Evolutionary conservation across 176 grass and related monocot genomes (phyloP).

Genomic region (Juncus effusus): DNA sequence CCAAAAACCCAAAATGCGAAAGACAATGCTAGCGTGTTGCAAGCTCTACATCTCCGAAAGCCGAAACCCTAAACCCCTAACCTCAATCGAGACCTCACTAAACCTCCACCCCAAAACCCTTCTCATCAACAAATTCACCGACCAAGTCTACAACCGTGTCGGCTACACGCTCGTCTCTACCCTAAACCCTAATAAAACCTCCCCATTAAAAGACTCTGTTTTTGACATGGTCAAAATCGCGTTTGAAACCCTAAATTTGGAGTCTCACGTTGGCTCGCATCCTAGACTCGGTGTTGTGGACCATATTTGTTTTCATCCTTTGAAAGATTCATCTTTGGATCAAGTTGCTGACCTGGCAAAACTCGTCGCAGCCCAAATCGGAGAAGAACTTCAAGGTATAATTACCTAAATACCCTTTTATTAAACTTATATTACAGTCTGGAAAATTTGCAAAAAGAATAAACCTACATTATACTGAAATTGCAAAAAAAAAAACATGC

Average conservation of each 20-base stretch:
- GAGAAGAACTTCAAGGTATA: slow-evolving; percentile 50
- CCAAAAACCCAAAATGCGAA: slow-evolving; percentile 19
- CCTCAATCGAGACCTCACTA: slow-evolving; percentile 28
- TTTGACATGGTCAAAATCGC: slow-evolving; percentile 48
- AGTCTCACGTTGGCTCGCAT: slow-evolving; percentile 43
- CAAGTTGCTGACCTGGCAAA: slow-evolving; percentile 45
- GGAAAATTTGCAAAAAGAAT: too few species aligned
- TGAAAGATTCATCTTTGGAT: slow-evolving; percentile 46
- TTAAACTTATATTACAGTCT: too few species aligned
- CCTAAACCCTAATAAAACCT: neutral
- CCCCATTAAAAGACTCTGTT: slow-evolving; percentile 41
- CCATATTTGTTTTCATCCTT: slow-evolving; percentile 62
- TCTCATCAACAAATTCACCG: slow-evolving; percentile 48
- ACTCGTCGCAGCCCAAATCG: slow-evolving; percentile 48
- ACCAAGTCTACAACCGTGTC: slow-evolving; percentile 54
- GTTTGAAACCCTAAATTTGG: slow-evolving; percentile 43
- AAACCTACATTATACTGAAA: too few species aligned
- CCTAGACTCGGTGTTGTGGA: slow-evolving; percentile 66
- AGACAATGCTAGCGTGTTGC: slow-evolving; percentile 44
- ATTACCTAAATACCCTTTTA: neutral
- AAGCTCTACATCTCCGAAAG: slow-evolving; percentile 83
- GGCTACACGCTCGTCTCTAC: slow-evolving; percentile 70
- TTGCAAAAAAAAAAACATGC: too few species aligned
- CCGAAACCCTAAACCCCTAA: slow-evolving; percentile 35
- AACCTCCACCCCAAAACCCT: slow-evolving; percentile 40